Evolutionary conservation across 2,329 filamentous ascomycete genomes (phyloP), one percentile per base, ranked within the genome.

Genomic region (Lachnellula cervina): DNA sequence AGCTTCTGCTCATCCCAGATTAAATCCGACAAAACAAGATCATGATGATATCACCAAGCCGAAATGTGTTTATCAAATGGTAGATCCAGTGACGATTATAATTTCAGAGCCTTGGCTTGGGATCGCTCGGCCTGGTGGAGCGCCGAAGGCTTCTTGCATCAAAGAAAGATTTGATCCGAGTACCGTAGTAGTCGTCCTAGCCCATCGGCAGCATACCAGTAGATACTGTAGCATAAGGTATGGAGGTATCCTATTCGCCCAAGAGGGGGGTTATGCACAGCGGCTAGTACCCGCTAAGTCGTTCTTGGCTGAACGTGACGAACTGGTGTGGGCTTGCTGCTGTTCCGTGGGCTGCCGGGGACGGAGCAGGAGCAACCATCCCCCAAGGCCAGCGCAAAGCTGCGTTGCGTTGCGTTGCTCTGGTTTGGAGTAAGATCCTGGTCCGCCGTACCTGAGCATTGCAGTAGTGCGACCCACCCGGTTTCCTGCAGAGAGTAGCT

Each of bases 371-470:
- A 42, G 9, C 28, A 32, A 32, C 28, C 28, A 9, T 32, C 28
- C 28, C 19, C n/a, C 42, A 19, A 44, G n/a, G 17, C 28, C 28
- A 32, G 28, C 28, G 28, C 28, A 32, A 32, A 32, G 28, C 4
- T 32, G 28, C 7, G 28, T 28, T 9, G 25, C 25, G 25, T 28
- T 28, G 25, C 25, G 4, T 28, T 28, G 25, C 38, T 42, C 16
- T 23, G 42, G 25, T 43, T 45, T 57, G 51, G 45, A 49, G 51
- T 38, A 17, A 45, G 28, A 62, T 60, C 59, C 60, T 54, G 56
- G 60, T 49, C 48, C 54, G 60, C 48, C 54, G 60, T 62, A 62
- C 60, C 60, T 62, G 60, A 62, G 49, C 49, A 51, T 49, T 58
- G 48, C 49, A 51, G 43, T 58, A 50, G 59, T 58, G 55, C 51